Evolutionary conservation across 23 red algal species (phyloP), one percentile per base, ranked within the genome.

Genomic region (Gracilaria gracilis): DNA sequence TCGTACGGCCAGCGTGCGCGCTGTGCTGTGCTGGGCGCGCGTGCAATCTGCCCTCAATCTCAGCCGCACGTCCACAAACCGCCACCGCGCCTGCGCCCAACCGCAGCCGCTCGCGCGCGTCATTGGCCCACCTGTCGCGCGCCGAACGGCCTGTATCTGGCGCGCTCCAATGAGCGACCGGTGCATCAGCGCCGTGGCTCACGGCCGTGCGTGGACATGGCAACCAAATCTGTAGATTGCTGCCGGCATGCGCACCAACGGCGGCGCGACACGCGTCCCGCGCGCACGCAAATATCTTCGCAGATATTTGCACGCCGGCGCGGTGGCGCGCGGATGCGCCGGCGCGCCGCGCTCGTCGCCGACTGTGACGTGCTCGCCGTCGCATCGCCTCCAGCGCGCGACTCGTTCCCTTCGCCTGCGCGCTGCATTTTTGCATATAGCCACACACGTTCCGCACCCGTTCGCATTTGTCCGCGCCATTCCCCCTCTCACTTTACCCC

Each of bases 361-460:
- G 51, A 20, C 82, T 33, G 57, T 66, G 61, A 85, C 82, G 57
- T 66, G 44, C 66, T 57, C 78, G 54, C 53, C 24, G 9, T 6
- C 32, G 16, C 64, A 37, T 7, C 31, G 64, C 64, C 64, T 34
- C 31, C 64, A 38, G 7, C 28, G 27, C 29, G 25, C 64, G 42
- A 13, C 64, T 9, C 64, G 12, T 64, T 47, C 49, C 34, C 37
- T n/a, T 37, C 61, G 57, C 53, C 24, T 9, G 17, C 65, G n/a
- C 61, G 4, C 27, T 85, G 81, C 81, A 85, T 85, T 70, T 85
- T 85, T 85, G 81, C 81, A 85, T 85, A 25, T 69, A 85, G 38
- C 81, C 81, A 65, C 81, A 85, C 81, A 77, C 72, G 72, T 77
- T 77, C 72, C 46, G 72, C 39, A 37, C 23, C 72, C 46, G 23